Evolutionary conservation across 2,329 filamentous ascomycete genomes (phyloP).

Genomic region (Fusarium sp.): DNA sequence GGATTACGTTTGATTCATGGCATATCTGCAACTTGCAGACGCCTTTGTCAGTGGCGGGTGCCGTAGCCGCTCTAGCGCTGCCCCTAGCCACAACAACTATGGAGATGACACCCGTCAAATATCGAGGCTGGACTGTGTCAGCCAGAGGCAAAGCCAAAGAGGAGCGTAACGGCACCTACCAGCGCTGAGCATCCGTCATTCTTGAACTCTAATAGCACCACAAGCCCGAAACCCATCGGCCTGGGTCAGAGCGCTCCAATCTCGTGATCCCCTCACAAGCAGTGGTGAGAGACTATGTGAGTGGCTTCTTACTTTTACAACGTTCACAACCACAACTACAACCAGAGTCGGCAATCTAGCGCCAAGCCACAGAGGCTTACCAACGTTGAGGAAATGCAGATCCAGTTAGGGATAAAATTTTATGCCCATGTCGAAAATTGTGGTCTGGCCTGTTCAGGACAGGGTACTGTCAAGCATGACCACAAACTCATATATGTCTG

Average conservation of each 20-base stretch:
- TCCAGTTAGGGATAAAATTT: conserved; percentile 19
- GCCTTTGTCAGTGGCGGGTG: conserved; percentile 42
- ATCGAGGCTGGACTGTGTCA: conserved; percentile 26
- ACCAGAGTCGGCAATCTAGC: conserved; percentile 22
- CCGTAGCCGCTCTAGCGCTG: conserved; percentile 43
- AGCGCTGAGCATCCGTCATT: conserved; percentile 31
- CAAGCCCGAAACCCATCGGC: conserved; percentile 41
- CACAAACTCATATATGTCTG: conserved; percentile 20
- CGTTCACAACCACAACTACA: conserved; percentile 19
- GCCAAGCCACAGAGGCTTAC: conserved; percentile 29
- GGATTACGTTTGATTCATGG: conserved; percentile 33
- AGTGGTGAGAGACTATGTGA: conserved; percentile 18
- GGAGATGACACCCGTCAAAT: conserved; percentile 42
- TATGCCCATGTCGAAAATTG: conserved; percentile 14
- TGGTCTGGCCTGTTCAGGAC: not conserved
- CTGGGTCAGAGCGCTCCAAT: conserved; percentile 41
- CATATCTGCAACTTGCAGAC: conserved; percentile 32
- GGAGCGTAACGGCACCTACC: conserved; percentile 28
- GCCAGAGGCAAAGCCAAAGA: conserved; percentile 23
- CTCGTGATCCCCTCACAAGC: conserved; percentile 38
- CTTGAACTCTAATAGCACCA: conserved; percentile 39
- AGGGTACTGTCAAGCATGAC: conserved; percentile 10
- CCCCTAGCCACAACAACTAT: conserved; percentile 36
- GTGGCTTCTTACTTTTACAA: conserved; percentile 42
- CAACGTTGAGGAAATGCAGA: conserved; percentile 29